These are phyloP conservation scores for Ascochyta koolunga DNA, from an alignment of 2,329 filamentous ascomycete genomes.

Conservation along the genomic window DNA sequence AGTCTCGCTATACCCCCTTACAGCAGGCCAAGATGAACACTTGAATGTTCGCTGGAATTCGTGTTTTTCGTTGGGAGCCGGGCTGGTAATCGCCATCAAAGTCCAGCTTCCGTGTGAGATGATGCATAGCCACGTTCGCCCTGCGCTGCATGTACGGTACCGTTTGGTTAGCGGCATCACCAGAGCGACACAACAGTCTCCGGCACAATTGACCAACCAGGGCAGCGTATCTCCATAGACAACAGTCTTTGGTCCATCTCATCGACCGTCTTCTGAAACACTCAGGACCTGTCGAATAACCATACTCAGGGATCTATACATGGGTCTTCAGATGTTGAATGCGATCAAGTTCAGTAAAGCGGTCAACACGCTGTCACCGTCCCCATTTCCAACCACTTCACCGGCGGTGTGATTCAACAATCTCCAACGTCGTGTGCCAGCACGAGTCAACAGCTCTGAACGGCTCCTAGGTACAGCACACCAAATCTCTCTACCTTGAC, in stretches of 20 bases:
- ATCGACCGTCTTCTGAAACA: neutral
- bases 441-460: too few species aligned
- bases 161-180: neutral
- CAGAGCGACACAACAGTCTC: neutral
- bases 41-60: neutral
- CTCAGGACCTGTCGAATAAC: neutral
- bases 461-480: too few species aligned
- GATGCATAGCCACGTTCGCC: neutral
- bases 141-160: neutral
- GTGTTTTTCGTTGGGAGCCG: neutral
- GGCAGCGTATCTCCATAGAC: neutral
- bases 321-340: neutral
- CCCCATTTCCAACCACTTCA: neutral
- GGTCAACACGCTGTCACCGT: conserved; percentile 2
- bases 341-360: neutral
- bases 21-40: neutral
- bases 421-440: too few species aligned
- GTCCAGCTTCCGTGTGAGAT: neutral
- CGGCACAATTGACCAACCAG: neutral
- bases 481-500: too few species aligned
- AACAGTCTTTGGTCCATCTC: too few species aligned
- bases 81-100: neutral
- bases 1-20: conserved; percentile 2
- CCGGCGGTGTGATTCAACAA: neutral
- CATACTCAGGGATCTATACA: neutral